Evolutionary conservation across 202 grass and related monocot genomes (phyloP), one percentile per base, ranked within the genome.

Genomic region (Elaeis oleifera): DNA sequence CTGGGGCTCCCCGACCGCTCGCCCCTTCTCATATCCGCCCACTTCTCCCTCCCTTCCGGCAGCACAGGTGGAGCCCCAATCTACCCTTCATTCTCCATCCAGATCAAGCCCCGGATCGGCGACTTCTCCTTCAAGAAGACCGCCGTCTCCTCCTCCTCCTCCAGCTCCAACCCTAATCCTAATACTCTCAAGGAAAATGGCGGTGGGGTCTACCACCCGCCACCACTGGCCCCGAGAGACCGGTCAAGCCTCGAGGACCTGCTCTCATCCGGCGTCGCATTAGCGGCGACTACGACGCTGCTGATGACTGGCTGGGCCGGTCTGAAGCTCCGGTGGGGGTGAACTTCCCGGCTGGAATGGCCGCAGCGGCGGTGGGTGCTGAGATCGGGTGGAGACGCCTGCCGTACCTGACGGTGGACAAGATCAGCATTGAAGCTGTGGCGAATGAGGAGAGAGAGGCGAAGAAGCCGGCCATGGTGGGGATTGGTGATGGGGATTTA

Each of bases 11-110:
- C 75, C 3, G 4, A 49, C 25, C 50, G 59, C 3, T 78, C 65
- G 9, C 64, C 76, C 48, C 67, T 80, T 20, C 65, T 59, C 24
- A 84, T 84, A 71, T 64, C 39, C 16, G 81, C 36, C 9, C 36
- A 44, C 36, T 44, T 44, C 11, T 44, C 36, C 36, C 36, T 44
- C 8, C 36, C 36, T 8, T 44, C 9, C 36, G 36, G 9, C 36
- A 11, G 5, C 36, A 9, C 1, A 2, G 1, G 9, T 1, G 5
- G 28, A 6, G 28, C 6, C 28, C 36, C 9, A 13, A 13, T 44
- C 36, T 44, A 9, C 11, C 36, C 36, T 44, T 84, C 20, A 74
- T 15, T 4, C 31, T 71, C 53, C 63, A 23, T 65, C 23, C 49
- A 51, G 16, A 27, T 65, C 49, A 65, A 65, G 63, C 63, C 63